Base-by-base conservation (phyloP, 495 filamentous ascomycete species). In the Hypoxylon intermedium region DNA sequence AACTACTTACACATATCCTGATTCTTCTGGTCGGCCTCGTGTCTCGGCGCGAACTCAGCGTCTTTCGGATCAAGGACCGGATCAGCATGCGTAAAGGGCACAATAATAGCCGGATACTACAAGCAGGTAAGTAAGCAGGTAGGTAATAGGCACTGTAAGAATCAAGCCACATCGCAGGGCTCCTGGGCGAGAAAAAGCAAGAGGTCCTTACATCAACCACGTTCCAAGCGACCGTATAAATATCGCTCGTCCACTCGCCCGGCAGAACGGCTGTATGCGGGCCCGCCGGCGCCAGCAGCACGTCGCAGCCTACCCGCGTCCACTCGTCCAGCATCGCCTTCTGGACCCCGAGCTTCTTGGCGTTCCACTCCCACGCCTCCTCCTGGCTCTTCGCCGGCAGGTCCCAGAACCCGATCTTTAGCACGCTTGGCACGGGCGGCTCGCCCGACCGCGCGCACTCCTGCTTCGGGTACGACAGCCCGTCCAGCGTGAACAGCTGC, bases 141-240 rank as follows among this genome's bases (percentile, higher is more conserved):
- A n/a, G n/a, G n/a, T n/a, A n/a, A n/a, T n/a, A n/a, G n/a, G n/a
- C n/a, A n/a, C n/a, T n/a, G n/a, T n/a, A n/a, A n/a, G n/a, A n/a
- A n/a, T n/a, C n/a, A n/a, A n/a, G n/a, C n/a, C n/a, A n/a, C n/a
- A n/a, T n/a, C n/a, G n/a, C n/a, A n/a, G n/a, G n/a, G n/a, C n/a
- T n/a, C n/a, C n/a, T n/a, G n/a, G n/a, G n/a, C n/a, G 11, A 9
- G 21, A 7, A 12, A 67, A 53, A 24, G 30, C n/a, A 26, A 33
- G 7, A 2, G 16, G 18, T n/a, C n/a, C 54, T 42, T 44, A 72
- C 71, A 60, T 74, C 71, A 7, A 45, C 24, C 9, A 62, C 69
- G 30, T 72, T 74, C 68, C 72, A 74, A 9, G 51, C 67, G 23
- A 74, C 72, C 0, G 72, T 74, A 44, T 74, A 74, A 15, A 65